Percentiles rank a stretch among this genome's conserved stretches.
These are phyloP conservation scores for Turritis glabra DNA, from an alignment of 345 rosid species.

Conservation along the genomic window DNA sequence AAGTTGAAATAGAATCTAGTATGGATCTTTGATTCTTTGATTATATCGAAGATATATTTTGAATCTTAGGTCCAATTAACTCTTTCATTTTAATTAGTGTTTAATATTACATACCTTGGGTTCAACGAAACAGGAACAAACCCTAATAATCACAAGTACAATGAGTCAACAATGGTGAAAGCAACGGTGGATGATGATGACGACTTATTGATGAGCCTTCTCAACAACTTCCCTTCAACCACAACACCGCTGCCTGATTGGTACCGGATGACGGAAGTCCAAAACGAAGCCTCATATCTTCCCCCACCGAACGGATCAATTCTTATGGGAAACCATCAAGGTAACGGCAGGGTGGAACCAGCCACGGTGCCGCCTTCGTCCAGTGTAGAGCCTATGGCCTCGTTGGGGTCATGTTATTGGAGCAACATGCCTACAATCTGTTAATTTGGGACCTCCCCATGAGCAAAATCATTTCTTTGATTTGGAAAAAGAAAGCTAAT, in stretches of 20 bases:
- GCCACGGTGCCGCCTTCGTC: constrained; percentile 1
- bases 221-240: constrained; percentile 62
- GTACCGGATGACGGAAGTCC: constrained; percentile 43
- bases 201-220: constrained; percentile 57
- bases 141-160: constrained; percentile 16
- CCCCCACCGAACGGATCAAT: constrained; percentile 18
- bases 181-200: constrained; percentile 57
- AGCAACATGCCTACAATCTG: constrained; percentile 68
- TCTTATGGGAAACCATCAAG: constrained; percentile 26
- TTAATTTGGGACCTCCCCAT: constrained; percentile 24
- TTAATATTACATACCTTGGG: not conserved
- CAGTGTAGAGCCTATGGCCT: constrained; percentile 37
- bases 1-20: constrained; percentile 8
- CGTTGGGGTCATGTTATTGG: constrained; percentile 49
- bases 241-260: constrained; percentile 64
- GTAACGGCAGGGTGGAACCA: constrained; percentile 17
- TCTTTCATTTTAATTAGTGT: not conserved
- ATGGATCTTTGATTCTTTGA: not conserved
- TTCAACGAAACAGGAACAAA: constrained; percentile 38
- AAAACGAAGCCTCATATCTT: constrained; percentile 27
- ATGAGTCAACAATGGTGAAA: constrained; percentile 47
- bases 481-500: constrained; percentile 19
- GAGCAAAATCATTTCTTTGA: constrained; percentile 17
- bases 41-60: constrained; percentile 1
- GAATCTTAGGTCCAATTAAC: not conserved